A percentile compares a stretch with the other conserved stretches of the same genome.
Conservation (phyloP, 2,329 filamentous ascomycete genomes). For the Cephalotrichum gorgonifer region DNA sequence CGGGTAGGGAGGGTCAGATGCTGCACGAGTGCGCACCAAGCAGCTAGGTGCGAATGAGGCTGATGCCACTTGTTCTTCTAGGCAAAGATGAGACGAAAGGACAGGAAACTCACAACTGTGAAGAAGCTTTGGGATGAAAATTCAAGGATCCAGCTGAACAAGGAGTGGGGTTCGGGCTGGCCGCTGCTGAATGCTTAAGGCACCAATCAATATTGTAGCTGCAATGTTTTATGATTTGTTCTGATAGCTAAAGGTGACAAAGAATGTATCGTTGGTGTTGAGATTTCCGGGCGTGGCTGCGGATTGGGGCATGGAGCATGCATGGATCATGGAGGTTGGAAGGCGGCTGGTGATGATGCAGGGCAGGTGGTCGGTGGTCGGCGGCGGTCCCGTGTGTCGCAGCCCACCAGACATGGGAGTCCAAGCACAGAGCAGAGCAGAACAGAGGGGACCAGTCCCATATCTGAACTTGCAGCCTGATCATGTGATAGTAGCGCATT, state of each 20-base stretch:
- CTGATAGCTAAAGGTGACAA: constrained; percentile 1
- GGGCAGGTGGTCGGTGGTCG: too few relatives aligned
- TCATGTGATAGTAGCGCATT: constrained; percentile 1
- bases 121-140: neutral
- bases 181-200: neutral
- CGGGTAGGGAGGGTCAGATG: neutral
- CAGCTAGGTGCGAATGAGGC: too few relatives aligned
- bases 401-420: neutral
- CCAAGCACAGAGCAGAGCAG: neutral
- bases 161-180: neutral
- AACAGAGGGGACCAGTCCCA: neutral
- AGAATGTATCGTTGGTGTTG: constrained; percentile 2
- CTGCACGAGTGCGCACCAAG: too few relatives aligned
- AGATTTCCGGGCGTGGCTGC: neutral
- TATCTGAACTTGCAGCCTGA: neutral
- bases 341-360: constrained; percentile 3
- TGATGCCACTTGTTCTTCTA: too few relatives aligned
- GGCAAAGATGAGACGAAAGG: neutral
- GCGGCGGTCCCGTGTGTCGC: neutral
- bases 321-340: too few relatives aligned
- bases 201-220: constrained; percentile 4
- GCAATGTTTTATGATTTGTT: neutral
- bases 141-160: neutral
- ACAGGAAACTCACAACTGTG: neutral
- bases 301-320: too few relatives aligned